Percentiles rank a stretch among this genome's conserved stretches.
Evolutionary conservation across 1,284 basidiomycete genomes (phyloP).

Genomic region (Trametes hirsuta): DNA sequence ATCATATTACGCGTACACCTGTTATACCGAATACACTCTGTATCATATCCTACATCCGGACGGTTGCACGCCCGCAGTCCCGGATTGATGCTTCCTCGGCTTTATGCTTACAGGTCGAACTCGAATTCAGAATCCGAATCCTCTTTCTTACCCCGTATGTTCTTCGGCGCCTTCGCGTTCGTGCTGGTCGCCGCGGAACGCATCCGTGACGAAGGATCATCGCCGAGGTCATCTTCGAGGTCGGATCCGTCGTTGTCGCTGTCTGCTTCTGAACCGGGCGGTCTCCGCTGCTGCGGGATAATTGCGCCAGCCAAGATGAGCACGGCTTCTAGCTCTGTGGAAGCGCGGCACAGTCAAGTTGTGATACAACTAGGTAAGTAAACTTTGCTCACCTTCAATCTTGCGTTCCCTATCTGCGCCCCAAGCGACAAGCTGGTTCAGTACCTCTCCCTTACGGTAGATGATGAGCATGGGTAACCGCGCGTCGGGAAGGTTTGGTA

Average conservation of each 20-base stretch:
- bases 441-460: slow-evolving; percentile 90
- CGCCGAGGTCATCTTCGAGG: slow-evolving; percentile 47
- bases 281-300: slow-evolving; percentile 49
- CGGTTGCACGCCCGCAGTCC: not conserved
- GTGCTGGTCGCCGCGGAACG: slow-evolving; percentile 59
- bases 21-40: slow-evolving; percentile 4
- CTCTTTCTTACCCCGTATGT: slow-evolving; percentile 56
- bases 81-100: not conserved
- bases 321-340: slow-evolving; percentile 69
- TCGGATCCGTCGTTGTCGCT: slow-evolving; percentile 41
- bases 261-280: slow-evolving; percentile 31
- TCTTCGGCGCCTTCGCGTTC: slow-evolving; percentile 57
- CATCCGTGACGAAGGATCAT: slow-evolving; percentile 50
- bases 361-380: not conserved
- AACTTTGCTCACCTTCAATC: slow-evolving; percentile 66
- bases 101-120: slow-evolving; percentile 57
- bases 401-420: slow-evolving; percentile 76
- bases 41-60: slow-evolving; percentile 2
- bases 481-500: slow-evolving; percentile 92
- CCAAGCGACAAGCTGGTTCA: slow-evolving; percentile 86
- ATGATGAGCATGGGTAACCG: slow-evolving; percentile 92
- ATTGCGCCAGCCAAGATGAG: slow-evolving; percentile 65
- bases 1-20: not conserved
- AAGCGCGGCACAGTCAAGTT: not conserved
- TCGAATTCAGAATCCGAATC: slow-evolving; percentile 77